A percentile compares a stretch with the other conserved stretches of the same genome.
These are phyloP conservation scores for Wickerhamomyces strasburgensis DNA, from an alignment of 805 yeast species.

Conservation along the genomic window DNA sequence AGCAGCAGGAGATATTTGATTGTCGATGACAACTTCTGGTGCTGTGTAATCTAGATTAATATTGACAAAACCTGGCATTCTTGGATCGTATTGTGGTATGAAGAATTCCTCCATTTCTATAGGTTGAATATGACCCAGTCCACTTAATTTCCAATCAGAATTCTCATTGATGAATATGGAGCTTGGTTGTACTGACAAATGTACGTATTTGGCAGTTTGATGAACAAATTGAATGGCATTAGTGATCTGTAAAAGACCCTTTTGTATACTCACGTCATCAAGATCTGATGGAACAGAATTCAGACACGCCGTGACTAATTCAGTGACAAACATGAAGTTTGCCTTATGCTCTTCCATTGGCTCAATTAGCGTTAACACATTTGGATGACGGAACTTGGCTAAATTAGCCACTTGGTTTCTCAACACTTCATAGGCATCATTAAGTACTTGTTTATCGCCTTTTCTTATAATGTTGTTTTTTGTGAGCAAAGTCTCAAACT, in stretches of 20 bases:
- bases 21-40: conserved; percentile 75
- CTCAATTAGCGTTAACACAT: conserved; percentile 75
- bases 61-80: conserved; percentile 69
- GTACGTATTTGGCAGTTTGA: conserved; percentile 66
- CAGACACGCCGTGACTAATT: conserved; percentile 60
- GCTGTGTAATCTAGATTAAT: conserved; percentile 71
- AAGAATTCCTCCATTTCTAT: conserved; percentile 50
- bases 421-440: conserved; percentile 64
- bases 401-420: conserved; percentile 64
- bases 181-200: conserved; percentile 72
- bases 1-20: conserved; percentile 55
- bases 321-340: conserved; percentile 79
- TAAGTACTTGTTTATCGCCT: conserved; percentile 42
- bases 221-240: conserved; percentile 83
- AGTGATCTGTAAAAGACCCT: conserved; percentile 75
- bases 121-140: conserved; percentile 57
- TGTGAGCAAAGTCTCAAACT: conserved; percentile 52
- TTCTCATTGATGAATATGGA: conserved; percentile 72
- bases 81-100: conserved; percentile 67
- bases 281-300: conserved; percentile 41
- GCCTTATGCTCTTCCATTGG: conserved; percentile 83
- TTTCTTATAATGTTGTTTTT: conserved; percentile 46
- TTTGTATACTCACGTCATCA: conserved; percentile 70
- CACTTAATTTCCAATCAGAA: conserved; percentile 92
- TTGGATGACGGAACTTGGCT: conserved; percentile 85